A percentile compares a stretch with the other conserved stretches of the same genome.
phyloP scores from a whole-genome alignment of 2,329 filamentous ascomycete genomes.

The Ceratocystis huliohia region DNA sequence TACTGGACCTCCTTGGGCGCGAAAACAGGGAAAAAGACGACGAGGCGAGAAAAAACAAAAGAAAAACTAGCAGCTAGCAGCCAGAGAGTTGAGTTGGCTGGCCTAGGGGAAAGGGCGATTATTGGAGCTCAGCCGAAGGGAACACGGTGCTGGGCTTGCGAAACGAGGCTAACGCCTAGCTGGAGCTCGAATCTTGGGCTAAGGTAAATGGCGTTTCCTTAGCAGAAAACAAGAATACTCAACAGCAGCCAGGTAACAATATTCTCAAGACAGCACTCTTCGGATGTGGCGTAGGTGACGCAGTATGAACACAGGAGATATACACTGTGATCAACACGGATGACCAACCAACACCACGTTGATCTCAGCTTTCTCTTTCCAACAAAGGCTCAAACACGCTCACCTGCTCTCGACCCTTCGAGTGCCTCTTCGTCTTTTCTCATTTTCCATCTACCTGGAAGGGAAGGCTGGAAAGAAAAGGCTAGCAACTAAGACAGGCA shows the following conservation, averaged over 20 bases:
- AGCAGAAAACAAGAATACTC: too few species aligned
- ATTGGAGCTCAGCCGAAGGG: not conserved
- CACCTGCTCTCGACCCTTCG: not conserved
- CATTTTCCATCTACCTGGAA: not conserved
- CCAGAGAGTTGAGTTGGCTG: not conserved
- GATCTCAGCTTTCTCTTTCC: not conserved
- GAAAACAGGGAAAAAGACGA: not conserved
- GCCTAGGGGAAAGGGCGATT: not conserved
- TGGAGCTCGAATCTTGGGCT: too few species aligned
- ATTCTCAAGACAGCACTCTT: too few species aligned
- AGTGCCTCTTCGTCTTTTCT: not conserved
- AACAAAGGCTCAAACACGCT: not conserved
- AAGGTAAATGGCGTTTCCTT: too few species aligned
- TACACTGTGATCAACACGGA: not conserved
- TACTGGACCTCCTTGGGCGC: not conserved
- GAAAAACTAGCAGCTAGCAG: not conserved
- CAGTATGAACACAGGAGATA: not conserved
- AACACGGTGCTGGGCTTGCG: not conserved
- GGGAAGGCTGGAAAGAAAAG: constrained; percentile 1
- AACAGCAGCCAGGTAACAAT: too few species aligned
- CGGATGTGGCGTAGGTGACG: not conserved
- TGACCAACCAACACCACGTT: not conserved
- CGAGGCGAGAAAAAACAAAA: not conserved
- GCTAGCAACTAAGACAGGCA: not conserved
- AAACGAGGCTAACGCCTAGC: too few species aligned